These are phyloP conservation scores for Teunomyces barrocoloradensis DNA, from an alignment of 805 yeast genomes.

Conservation along the genomic window DNA sequence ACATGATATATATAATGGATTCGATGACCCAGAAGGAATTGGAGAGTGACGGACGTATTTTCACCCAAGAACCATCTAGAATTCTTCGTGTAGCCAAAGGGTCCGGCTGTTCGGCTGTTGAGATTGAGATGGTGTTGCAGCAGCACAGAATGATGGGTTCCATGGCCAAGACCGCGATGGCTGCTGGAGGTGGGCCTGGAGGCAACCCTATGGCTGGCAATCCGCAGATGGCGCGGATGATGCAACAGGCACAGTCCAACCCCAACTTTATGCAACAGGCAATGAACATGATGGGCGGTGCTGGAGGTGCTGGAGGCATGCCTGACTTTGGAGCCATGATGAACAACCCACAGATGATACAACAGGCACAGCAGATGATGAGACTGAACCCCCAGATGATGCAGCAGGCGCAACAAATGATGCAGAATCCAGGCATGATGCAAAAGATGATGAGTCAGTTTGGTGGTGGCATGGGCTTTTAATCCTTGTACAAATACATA, in stretches of 20 bases:
- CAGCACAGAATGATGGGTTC: conserved; percentile 94
- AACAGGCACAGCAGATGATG: conserved; percentile 49
- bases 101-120: conserved; percentile 87
- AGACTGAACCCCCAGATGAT: conserved; percentile 42
- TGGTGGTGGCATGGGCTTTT: conserved; percentile 34
- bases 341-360: conserved; percentile 52
- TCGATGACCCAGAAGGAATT: conserved; percentile 93
- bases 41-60: conserved; percentile 82
- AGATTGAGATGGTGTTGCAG: conserved; percentile 85
- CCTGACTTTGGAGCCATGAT: conserved; percentile 59
- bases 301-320: conserved; percentile 37
- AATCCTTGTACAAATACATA: conserved; percentile 1
- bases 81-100: conserved; percentile 91
- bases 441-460: conserved; percentile 67
- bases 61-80: conserved; percentile 78
- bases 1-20: conserved; percentile 89
- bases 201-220: conserved; percentile 23
- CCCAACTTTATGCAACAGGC: conserved; percentile 58
- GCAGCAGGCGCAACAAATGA: conserved; percentile 44
- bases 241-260: conserved; percentile 54
- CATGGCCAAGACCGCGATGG: conserved; percentile 75
- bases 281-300: conserved; percentile 61
- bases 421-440: conserved; percentile 67
- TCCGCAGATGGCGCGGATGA: conserved; percentile 48
- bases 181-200: conserved; percentile 39